phyloP scores from a whole-genome alignment of 148 eudicot genomes.

The Rhododendron ferrugineum region DNA sequence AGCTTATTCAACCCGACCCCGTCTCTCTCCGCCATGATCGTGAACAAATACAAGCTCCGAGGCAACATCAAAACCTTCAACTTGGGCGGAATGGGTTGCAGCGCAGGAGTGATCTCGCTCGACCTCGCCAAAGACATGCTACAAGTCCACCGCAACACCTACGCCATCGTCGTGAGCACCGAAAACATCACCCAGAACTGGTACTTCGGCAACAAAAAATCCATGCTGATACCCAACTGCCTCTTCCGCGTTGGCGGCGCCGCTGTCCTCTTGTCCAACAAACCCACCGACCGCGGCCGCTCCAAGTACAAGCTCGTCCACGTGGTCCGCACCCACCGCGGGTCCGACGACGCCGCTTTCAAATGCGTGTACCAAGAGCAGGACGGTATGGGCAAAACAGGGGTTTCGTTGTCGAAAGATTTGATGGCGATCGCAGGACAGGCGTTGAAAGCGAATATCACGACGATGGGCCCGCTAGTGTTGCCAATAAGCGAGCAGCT shows the following conservation, averaged over 20 bases:
- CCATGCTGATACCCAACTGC: constrained; percentile 58
- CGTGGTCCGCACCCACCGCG: constrained; percentile 50
- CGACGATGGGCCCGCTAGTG: constrained; percentile 45
- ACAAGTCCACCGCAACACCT: constrained; percentile 50
- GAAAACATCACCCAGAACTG: constrained; percentile 61
- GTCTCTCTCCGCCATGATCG: constrained; percentile 59
- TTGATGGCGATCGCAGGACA: constrained; percentile 56
- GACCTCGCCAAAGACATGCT: constrained; percentile 56
- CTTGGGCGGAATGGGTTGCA: constrained; percentile 66
- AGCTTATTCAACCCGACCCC: constrained; percentile 63
- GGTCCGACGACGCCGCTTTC: constrained; percentile 45
- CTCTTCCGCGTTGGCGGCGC: constrained; percentile 52
- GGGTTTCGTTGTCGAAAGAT: constrained; percentile 47
- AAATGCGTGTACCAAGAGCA: constrained; percentile 54
- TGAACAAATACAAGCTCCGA: constrained; percentile 45
- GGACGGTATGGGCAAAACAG: constrained; percentile 35
- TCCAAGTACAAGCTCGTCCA: constrained; percentile 51
- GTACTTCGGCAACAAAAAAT: constrained; percentile 47
- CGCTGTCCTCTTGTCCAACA: constrained; percentile 42
- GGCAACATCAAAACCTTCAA: constrained; percentile 52
- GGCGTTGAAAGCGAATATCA: constrained; percentile 45
- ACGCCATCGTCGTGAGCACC: constrained; percentile 50
- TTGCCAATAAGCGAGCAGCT: constrained; percentile 51
- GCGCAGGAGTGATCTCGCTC: constrained; percentile 51
- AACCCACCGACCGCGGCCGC: constrained; percentile 15